Conservation (phyloP, 768 basidiomycete genomes). For the Sarcodon sp. region DNA sequence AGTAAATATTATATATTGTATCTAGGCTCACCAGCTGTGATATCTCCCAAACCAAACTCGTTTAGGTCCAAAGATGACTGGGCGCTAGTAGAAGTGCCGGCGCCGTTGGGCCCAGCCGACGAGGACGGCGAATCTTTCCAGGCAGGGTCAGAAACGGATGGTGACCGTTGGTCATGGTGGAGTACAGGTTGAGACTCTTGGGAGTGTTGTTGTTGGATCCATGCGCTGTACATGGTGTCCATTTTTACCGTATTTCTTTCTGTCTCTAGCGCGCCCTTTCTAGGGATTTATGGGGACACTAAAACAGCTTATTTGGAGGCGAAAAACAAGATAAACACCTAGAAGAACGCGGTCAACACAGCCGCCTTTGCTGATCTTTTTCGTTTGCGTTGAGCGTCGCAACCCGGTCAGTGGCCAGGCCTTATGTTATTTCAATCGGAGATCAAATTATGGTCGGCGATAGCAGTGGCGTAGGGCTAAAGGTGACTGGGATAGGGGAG, state of each 20-base stretch:
- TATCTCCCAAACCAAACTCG: slow-evolving; percentile 29
- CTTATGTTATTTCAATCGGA: too few relatives aligned
- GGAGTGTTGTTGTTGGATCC: not conserved
- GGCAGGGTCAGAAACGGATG: slow-evolving; percentile 17
- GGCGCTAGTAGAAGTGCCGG: slow-evolving; percentile 12
- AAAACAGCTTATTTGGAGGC: too few relatives aligned
- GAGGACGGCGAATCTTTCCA: slow-evolving; percentile 25
- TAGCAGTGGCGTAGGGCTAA: too few relatives aligned
- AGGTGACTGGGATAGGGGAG: too few relatives aligned
- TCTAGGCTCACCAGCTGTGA: slow-evolving; percentile 21
- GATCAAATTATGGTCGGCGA: too few relatives aligned
- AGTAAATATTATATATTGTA: not conserved
- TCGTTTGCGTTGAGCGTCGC: too few relatives aligned
- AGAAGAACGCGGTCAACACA: too few relatives aligned
- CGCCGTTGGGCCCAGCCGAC: slow-evolving; percentile 13
- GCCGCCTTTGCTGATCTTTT: too few relatives aligned
- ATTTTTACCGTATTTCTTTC: slow-evolving; percentile 11
- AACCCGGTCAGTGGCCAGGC: too few relatives aligned
- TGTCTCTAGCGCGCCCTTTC: too few relatives aligned
- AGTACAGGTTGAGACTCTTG: not conserved
- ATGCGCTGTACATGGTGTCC: slow-evolving; percentile 19
- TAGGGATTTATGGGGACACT: too few relatives aligned
- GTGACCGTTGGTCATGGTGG: not conserved
- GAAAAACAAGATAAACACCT: too few relatives aligned
- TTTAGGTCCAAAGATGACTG: slow-evolving; percentile 25